Base-by-base conservation (phyloP, 1,139 yeast genomes). In the Kazachstania sp. region DNA sequence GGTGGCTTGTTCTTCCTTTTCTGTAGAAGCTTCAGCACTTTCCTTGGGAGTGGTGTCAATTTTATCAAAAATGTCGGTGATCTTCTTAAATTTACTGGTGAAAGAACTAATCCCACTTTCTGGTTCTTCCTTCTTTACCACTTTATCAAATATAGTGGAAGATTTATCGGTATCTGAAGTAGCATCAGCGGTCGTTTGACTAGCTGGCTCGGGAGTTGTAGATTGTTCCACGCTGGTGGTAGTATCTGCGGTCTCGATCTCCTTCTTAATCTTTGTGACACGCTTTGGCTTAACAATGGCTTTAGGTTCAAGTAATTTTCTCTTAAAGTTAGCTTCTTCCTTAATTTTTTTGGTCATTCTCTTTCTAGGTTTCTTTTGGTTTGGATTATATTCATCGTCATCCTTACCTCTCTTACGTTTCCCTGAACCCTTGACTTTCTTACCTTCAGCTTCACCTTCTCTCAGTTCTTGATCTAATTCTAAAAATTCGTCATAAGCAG, bases 401-500 rank as follows among this genome's bases (percentile, higher is more conserved):
- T 63, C 64, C 37, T 51, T 61, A 15, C 44, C 50, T 46, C 65
- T 61, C 52, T 61, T 65, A 36, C 65, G 61, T 48, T 59, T 63
- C 39, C 61, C 65, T n/a, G n/a, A n/a, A 30, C 59, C 53, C 43
- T 61, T 63, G 18, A 57, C 49, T 9, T 63, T 53, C 15, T 54
- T 55, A 29, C 50, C 54, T 3, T 61, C 54, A 11, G 59, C 50
- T 15, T 64, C 55, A 45, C 68, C 67, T 19, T 63, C 67, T 54
- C 72, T 65, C 23, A 54, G 50, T 61, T 67, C 75, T 43, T 71
- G 73, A 57, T 83, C 88, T 16, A 71, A 74, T 40, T 65, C 69
- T 51, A 79, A 69, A 63, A 86, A 87, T 47, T 73, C 70, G 1
- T 81, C 75, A 83, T 94, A 92, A 12, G 75, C 77, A 5, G 56